Evolutionary conservation across 345 rosid species (phyloP), one percentile per base, ranked within the genome.

Genomic region (Gossypium australe): DNA sequence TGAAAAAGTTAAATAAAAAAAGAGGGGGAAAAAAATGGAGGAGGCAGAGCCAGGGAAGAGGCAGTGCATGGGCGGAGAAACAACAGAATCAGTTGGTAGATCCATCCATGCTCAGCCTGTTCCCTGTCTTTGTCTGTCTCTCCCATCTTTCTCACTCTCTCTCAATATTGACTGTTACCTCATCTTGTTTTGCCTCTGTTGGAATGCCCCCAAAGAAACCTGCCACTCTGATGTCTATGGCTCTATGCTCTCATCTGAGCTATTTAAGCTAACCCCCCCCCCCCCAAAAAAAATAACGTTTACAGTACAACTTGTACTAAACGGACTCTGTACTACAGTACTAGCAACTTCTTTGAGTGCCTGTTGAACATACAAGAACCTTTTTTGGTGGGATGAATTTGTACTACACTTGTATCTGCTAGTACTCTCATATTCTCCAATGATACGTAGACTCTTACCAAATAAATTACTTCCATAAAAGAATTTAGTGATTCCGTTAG

Each of bases 41-140:
- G 65, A 78, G 59, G 34, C 70, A 61, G 86, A 89, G 92, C 97
- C 94, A 92, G 94, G 91, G 97, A 92, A 92, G 97, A 92, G 97
- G 95, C 97, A 92, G 97, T 90, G 95, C 97, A 92, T 78, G 93
- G 90, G 84, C 65, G 78, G 89, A 84, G 83, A 81, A 82, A 78
- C 80, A 86, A 84, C 89, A 88, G 78, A 52, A 72, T 67, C 77
- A 78, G 82, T 86, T 73, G 77, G 71, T 80, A 61, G 79, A 76
- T 86, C 84, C 79, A 86, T 87, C 89, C 90, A 82, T 87, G 92
- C 94, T 84, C 91, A 84, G 89, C 83, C 86, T 83, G 78, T 85
- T 87, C 91, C 90, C 94, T 58, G 85, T 61, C 78, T 79, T 75
- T 56, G 82, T 82, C 83, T 56, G 75, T 71, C 78, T 81, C 77